These are phyloP conservation scores for Baffinella frigidus DNA, from an alignment of 208 protist species.

Conservation along the genomic window DNA sequence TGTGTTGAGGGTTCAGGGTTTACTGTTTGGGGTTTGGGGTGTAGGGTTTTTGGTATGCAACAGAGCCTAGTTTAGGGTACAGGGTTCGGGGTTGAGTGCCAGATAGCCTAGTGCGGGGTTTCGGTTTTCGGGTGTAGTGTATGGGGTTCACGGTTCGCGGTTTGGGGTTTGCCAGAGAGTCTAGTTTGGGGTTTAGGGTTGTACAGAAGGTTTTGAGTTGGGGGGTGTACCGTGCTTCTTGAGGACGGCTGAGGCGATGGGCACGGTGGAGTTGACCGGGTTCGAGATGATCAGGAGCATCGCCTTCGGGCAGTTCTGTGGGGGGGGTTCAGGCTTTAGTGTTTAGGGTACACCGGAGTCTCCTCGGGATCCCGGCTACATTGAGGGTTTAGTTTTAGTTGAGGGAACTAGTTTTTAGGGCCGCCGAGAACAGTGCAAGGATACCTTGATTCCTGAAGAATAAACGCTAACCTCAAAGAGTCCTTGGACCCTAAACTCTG, in stretches of 20 bases:
- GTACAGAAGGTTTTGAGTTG: too few species aligned
- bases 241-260: conserved; percentile 84
- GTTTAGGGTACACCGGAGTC: too few species aligned
- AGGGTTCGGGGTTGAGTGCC: not conserved
- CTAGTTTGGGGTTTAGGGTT: not conserved
- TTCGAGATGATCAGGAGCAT: conserved; percentile 87
- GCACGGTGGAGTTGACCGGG: conserved; percentile 93
- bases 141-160: not conserved
- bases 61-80: not conserved
- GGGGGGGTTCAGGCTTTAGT: too few species aligned
- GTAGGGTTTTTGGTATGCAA: conserved; percentile 67
- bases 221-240: conserved; percentile 6
- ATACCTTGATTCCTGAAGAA: too few species aligned
- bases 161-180: not conserved
- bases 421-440: too few species aligned
- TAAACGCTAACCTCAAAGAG: too few species aligned
- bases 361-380: too few species aligned
- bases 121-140: not conserved
- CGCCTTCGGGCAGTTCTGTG: too few species aligned
- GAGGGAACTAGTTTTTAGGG: too few species aligned
- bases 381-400: too few species aligned
- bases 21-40: not conserved
- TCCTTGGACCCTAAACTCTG: too few species aligned
- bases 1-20: not conserved
- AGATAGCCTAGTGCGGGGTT: too few species aligned